Percentiles rank a stretch among this genome's conserved stretches.
Conservation (phyloP, 805 yeast genomes). For the Candida krabiensis region DNA sequence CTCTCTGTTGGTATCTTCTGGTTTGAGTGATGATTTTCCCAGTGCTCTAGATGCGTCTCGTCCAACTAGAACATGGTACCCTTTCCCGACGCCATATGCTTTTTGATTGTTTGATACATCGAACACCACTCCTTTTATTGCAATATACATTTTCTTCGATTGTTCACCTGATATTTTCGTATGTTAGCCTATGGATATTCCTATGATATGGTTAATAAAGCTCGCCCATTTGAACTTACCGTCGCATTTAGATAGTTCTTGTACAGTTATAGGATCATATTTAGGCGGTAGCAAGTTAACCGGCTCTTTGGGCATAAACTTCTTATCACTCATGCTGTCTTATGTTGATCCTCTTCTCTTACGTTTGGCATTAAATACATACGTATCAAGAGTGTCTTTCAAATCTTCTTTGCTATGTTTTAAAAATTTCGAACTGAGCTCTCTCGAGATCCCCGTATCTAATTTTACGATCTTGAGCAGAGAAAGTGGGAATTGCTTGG, state of each 20-base stretch:
- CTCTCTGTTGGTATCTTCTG: constrained; percentile 44
- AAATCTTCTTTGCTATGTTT: too few relatives aligned
- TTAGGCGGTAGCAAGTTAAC: constrained; percentile 54
- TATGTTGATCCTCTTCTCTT: too few relatives aligned
- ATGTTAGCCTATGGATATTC: too few relatives aligned
- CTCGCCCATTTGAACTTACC: constrained; percentile 25
- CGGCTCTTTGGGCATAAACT: constrained; percentile 56
- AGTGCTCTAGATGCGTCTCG: constrained; percentile 76
- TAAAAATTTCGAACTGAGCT: too few relatives aligned
- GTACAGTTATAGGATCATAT: constrained; percentile 41
- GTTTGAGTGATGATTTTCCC: constrained; percentile 64
- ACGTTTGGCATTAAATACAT: too few relatives aligned
- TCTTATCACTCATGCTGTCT: constrained; percentile 18
- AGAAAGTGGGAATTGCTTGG: constrained; percentile 1
- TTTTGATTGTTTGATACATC: constrained; percentile 69
- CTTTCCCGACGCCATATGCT: constrained; percentile 76
- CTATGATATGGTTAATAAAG: too few relatives aligned
- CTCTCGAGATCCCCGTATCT: too few relatives aligned
- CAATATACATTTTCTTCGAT: constrained; percentile 59
- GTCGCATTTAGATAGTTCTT: constrained; percentile 42
- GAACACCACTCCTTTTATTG: constrained; percentile 72
- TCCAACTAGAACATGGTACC: constrained; percentile 72
- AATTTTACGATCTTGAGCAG: too few relatives aligned
- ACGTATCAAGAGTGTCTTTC: too few relatives aligned
- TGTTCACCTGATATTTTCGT: constrained; percentile 35